Conservation (phyloP, 169 alveolate genomes). For the Amoebophrya sp. region DNA sequence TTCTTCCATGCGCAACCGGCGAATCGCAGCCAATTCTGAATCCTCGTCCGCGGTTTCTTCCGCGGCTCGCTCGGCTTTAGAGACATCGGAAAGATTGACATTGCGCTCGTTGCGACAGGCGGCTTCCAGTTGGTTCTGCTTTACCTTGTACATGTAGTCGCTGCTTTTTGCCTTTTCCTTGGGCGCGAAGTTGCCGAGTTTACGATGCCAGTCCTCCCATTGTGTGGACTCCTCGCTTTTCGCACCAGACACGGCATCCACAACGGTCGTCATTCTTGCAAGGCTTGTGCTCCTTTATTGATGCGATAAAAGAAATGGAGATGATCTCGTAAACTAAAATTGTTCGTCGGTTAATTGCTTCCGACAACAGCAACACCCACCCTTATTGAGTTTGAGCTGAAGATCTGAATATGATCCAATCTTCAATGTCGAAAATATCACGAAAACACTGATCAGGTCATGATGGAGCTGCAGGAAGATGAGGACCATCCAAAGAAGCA, state of each 20-base stretch:
- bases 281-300: no score
- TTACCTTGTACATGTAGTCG: neutral
- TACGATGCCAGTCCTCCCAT: neutral
- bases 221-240: neutral
- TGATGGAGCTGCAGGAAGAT: no score
- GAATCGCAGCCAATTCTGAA: neutral
- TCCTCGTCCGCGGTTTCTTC: neutral
- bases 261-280: neutral
- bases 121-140: neutral
- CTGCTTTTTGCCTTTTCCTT: neutral
- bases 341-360: no score
- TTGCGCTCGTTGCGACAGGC: neutral
- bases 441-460: no score
- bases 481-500: no score
- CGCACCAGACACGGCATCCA: neutral
- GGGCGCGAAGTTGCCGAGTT: neutral
- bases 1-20: neutral
- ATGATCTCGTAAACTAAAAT: no score
- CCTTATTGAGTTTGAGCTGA: no score
- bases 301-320: no score
- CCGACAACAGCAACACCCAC: no score
- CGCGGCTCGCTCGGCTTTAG: neutral
- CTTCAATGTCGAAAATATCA: no score
- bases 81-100: no score
- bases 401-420: no score